Base-by-base conservation (phyloP, 371 early-diverging fungal species). In the Actinomortierella ambigua region DNA sequence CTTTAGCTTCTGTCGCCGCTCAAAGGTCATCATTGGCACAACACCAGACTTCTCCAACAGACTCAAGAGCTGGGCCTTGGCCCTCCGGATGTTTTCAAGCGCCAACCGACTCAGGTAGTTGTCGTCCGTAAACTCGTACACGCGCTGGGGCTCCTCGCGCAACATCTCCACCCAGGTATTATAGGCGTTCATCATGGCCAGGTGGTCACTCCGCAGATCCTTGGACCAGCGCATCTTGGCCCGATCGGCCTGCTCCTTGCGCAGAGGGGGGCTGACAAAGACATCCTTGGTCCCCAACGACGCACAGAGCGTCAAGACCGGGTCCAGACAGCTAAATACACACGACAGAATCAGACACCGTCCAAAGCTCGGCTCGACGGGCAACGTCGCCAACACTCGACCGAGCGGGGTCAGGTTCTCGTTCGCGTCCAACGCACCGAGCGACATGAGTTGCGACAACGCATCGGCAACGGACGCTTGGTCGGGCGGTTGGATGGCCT, bases 341-440 rank as follows among this genome's bases (percentile, higher is more conserved):
- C 69, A 65, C 11, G 82, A 86, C 49, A 81, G 68, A 8, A 91
- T 75, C 57, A 92, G 68, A 27, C 90, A 75, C 59, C 88, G 90
- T 28, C 90, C 91, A 47, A 90, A 80, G 67, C 83, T 77, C 6
- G 89, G 88, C 55, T 89, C 87, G 1, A 92, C 79, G 1, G 92
- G 91, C 26, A 90, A 75, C 17, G 82, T 78, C 1, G 87, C 87
- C 53, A 93, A 68, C 58, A 85, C 83, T 51, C 82, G 81, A 17
- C 92, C 88, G 7, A 87, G 65, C 11, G 85, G 80, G n/a, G 92
- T 85, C 55, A 92, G 58, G 14, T 79, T 65, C 57, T 85, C 75
- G 20, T 83, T 76, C 39, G 71, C 63, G 20, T 82, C 82, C 44
- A 83, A 50, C 0, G 83, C 87, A 17, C 82, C 83, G 4, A 86